A percentile compares a stretch with the other conserved stretches of the same genome.
Conservation (phyloP, 768 basidiomycete genomes). For the Tremella mesenterica region DNA sequence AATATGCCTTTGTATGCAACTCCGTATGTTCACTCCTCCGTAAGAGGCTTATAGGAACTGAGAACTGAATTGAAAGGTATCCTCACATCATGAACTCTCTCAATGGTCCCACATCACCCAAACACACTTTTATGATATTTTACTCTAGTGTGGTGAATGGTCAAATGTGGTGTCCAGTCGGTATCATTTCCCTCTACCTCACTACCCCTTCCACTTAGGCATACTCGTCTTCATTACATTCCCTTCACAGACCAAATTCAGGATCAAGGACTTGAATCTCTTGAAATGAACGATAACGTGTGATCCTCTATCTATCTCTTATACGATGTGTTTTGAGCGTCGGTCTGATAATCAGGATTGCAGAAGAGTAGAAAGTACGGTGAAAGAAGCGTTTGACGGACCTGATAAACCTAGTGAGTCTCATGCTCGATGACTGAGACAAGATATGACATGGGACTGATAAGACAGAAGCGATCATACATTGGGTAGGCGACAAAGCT, state of each 20-base stretch:
- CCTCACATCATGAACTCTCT: slow-evolving; percentile 40
- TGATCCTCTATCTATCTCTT: not conserved
- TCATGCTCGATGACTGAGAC: not conserved
- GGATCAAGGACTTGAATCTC: not conserved
- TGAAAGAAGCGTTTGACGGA: slow-evolving; percentile 34
- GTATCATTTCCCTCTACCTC: not conserved
- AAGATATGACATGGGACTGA: not conserved
- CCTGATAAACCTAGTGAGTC: slow-evolving; percentile 36
- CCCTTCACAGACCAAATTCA: not conserved
- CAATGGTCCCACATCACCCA: slow-evolving; percentile 32
- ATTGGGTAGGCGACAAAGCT: slow-evolving; percentile 32
- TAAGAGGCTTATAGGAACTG: too few species aligned
- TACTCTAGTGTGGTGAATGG: slow-evolving; percentile 40
- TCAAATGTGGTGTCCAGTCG: slow-evolving; percentile 44
- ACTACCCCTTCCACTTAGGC: not conserved
- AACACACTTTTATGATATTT: slow-evolving; percentile 39
- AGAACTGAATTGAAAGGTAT: slow-evolving; percentile 31
- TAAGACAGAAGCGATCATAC: slow-evolving; percentile 32
- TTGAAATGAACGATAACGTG: not conserved
- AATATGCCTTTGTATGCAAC: not conserved
- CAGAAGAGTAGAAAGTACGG: slow-evolving; percentile 27
- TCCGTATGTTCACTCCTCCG: too few species aligned
- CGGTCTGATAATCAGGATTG: slow-evolving; percentile 31
- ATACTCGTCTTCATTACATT: not conserved
- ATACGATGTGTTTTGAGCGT: not conserved